Percentiles rank a stretch among this genome's conserved stretches.
Evolutionary conservation across 345 rosid genomes (phyloP).

Genomic region (Eucalyptus cloeziana): DNA sequence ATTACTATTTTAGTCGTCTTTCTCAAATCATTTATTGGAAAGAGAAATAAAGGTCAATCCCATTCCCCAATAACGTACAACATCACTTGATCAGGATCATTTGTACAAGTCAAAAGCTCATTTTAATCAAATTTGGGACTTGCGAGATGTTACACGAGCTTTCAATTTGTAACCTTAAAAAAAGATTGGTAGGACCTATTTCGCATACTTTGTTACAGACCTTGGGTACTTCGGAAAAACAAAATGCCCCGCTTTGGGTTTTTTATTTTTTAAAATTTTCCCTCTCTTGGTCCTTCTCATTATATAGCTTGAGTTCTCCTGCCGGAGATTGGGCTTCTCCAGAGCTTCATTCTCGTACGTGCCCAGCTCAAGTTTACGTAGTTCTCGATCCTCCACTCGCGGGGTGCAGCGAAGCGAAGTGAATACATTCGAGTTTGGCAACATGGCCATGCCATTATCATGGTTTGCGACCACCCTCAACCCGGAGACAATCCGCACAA

Average conservation of each 20-base stretch:
- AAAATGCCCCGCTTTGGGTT: neutral
- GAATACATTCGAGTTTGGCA: neutral
- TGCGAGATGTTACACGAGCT: neutral
- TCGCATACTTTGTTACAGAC: neutral
- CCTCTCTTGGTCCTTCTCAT: neutral
- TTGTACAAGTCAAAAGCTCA: neutral
- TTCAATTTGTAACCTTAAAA: neutral
- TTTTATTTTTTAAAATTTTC: neutral
- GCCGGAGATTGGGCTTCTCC: neutral
- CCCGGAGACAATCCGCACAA: slow-evolving; percentile 4
- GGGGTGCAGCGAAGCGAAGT: neutral
- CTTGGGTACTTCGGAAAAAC: neutral
- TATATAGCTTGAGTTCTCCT: neutral
- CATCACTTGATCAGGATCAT: too few species aligned
- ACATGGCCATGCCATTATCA: slow-evolving; percentile 22
- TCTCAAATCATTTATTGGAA: neutral
- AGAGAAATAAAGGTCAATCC: neutral
- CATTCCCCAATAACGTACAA: too few species aligned
- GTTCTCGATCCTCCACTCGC: neutral
- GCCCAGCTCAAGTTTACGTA: neutral
- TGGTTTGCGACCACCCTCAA: slow-evolving; percentile 13
- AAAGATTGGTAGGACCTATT: neutral
- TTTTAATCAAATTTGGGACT: neutral
- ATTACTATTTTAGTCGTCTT: neutral
- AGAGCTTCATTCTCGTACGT: neutral